Base-by-base conservation (phyloP, 1,284 basidiomycete genomes). In the Moesziomyces antarcticus region DNA sequence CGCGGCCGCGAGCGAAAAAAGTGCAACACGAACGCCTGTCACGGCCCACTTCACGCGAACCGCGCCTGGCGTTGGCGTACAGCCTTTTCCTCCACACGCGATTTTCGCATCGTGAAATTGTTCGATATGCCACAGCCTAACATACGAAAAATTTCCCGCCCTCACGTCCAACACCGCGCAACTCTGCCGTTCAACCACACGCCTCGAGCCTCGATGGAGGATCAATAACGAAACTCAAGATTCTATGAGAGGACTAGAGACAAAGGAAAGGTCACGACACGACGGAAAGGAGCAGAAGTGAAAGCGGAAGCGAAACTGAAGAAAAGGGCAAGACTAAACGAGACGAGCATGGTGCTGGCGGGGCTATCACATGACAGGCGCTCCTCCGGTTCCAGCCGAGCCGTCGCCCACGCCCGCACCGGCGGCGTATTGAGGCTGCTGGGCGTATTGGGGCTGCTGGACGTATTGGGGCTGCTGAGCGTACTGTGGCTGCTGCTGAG, bases 1-100 rank as follows among this genome's bases (percentile, higher is more conserved):
- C 35, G 13, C 22, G 25, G 25, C 4, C 25, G 42, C 20, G 40
- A 33, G 11, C 30, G 30, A 52, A 57, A 68, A 62, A 58, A 48
- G 43, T 46, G 47, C 53, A 50, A 61, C 50, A 54, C 57, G 57
- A 50, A 37, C 46, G 52, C 46, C 57, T 50, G 33, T 62, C 59
- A 42, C 45, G 10, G 30, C 30, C 30, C 45, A 37, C 37, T 55
- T 50, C 54, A 71, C 69, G 69, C 69, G 69, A 72, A 56, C 63
- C 69, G 69, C 62, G 63, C 44, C 49, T 57, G 62, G 56, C 55
- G 62, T 54, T 66, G 62, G 55, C 68, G 62, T 65, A 71, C 22
- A 69, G 59, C 33, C 14, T 24, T 53, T 53, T 40, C 47, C 66
- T 55, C 59, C 66, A 69, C 66, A 58, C 55, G 44, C 48, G 35